Conservation (phyloP, 1,139 yeast species). For the Blastobotrys persicus region DNA sequence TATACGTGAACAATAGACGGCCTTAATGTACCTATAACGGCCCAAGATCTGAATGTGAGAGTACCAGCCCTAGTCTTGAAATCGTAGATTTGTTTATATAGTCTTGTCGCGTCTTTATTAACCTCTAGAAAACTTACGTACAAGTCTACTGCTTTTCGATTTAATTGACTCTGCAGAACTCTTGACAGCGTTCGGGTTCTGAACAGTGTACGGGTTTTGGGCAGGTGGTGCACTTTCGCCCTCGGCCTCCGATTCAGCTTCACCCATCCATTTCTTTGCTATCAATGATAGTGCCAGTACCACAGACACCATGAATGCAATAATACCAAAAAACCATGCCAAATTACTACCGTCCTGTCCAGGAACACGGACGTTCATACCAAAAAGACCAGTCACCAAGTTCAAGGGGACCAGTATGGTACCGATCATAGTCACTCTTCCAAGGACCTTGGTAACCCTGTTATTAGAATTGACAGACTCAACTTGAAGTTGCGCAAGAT, state of each 20-base stretch:
- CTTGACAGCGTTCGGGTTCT: slow-evolving; percentile 11
- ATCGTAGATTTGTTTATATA: background rate
- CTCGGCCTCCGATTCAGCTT: slow-evolving; percentile 14
- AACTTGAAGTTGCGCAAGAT: slow-evolving; percentile 92
- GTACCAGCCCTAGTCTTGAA: too few relatives aligned
- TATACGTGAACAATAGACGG: background rate
- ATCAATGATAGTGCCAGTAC: slow-evolving; percentile 24
- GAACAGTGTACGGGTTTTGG: slow-evolving; percentile 7
- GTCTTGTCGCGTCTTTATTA: background rate
- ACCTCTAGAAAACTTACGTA: background rate
- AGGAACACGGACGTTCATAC: slow-evolving; percentile 96
- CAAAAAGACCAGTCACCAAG: slow-evolving; percentile 95
- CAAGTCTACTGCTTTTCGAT: slow-evolving; percentile 16
- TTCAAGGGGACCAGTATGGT: slow-evolving; percentile 93
- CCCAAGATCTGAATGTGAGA: too few relatives aligned
- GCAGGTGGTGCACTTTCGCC: slow-evolving; percentile 5
- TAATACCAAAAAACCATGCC: slow-evolving; percentile 67
- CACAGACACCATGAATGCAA: slow-evolving; percentile 41
- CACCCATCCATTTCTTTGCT: slow-evolving; percentile 28
- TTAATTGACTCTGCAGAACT: slow-evolving; percentile 23
- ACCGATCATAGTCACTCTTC: slow-evolving; percentile 90
- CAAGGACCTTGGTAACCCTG: slow-evolving; percentile 93
- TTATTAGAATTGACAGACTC: slow-evolving; percentile 98
- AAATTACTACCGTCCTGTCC: slow-evolving; percentile 38
- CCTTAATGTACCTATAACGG: too few relatives aligned